Conservation (phyloP, 208 protist species). For the Acanthamoeba pearcei region DNA sequence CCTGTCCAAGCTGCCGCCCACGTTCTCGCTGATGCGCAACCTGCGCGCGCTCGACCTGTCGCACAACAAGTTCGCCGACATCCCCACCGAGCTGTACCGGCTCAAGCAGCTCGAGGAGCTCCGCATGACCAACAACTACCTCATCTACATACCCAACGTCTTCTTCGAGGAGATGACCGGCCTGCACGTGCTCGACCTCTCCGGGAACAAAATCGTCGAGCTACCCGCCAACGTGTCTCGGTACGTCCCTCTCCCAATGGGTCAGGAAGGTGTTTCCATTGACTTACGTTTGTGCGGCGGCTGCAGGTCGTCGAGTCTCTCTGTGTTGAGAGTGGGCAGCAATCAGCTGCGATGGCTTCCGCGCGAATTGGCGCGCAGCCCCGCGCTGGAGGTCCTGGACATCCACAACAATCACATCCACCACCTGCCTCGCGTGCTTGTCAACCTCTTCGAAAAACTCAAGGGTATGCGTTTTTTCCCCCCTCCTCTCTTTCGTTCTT, state of each 20-base stretch:
- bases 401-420: constrained; percentile 20
- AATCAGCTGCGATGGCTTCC: constrained; percentile 59
- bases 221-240: neutral
- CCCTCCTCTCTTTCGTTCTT: neutral
- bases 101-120: constrained; percentile 54
- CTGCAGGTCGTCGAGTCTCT: neutral
- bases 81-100: constrained; percentile 32
- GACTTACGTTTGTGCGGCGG: neutral
- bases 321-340: neutral
- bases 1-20: constrained; percentile 9
- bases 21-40: constrained; percentile 17
- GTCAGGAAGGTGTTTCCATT: no score
- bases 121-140: constrained; percentile 49
- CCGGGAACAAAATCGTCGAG: constrained; percentile 26
- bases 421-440: neutral
- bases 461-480: neutral
- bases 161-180: constrained; percentile 49
- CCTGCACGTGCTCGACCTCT: neutral
- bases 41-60: constrained; percentile 54
- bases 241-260: neutral
- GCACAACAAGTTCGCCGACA: constrained; percentile 17
- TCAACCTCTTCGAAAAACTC: neutral
- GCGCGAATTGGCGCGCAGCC: neutral
- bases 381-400: constrained; percentile 19
- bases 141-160: constrained; percentile 50